A percentile compares a stretch with the other conserved stretches of the same genome.
Evolutionary conservation across 2,329 filamentous ascomycete genomes (phyloP).

Genomic region (Ascosphaera aggregata): DNA sequence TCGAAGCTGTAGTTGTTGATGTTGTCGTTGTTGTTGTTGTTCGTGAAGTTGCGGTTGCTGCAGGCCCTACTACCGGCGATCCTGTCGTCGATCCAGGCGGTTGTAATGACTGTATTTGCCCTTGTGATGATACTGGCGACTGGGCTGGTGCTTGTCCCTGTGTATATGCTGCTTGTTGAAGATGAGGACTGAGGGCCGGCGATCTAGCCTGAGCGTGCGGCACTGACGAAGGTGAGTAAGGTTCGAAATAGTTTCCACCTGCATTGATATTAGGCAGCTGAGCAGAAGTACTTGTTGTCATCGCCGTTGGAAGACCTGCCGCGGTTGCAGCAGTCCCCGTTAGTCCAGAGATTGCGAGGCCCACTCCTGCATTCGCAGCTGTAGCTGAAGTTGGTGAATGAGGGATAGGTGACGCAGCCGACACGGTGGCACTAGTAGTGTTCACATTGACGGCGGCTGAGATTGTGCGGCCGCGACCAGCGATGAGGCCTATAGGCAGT

Average conservation of each 20-base stretch:
- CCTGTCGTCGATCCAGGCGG: neutral
- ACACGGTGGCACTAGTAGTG: neutral
- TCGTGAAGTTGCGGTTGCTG: no score
- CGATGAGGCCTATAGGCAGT: neutral
- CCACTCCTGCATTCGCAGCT: neutral
- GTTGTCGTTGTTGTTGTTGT: no score
- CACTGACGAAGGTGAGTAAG: neutral
- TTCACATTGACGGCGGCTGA: neutral
- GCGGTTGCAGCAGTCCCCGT: neutral
- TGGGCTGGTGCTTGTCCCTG: neutral
- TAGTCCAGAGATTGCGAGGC: neutral
- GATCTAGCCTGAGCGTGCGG: neutral
- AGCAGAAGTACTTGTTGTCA: neutral
- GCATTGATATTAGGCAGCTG: neutral
- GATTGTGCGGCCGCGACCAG: neutral
- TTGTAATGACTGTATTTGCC: neutral
- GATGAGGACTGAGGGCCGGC: neutral
- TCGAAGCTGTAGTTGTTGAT: no score
- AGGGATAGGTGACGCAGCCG: neutral
- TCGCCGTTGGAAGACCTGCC: neutral
- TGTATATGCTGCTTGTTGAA: neutral
- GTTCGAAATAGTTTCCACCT: neutral
- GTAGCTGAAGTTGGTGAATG: neutral
- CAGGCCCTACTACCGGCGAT: no score
- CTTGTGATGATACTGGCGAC: neutral